Conservation (phyloP, 2,329 filamentous ascomycete species). For the Piedraia hortae region DNA sequence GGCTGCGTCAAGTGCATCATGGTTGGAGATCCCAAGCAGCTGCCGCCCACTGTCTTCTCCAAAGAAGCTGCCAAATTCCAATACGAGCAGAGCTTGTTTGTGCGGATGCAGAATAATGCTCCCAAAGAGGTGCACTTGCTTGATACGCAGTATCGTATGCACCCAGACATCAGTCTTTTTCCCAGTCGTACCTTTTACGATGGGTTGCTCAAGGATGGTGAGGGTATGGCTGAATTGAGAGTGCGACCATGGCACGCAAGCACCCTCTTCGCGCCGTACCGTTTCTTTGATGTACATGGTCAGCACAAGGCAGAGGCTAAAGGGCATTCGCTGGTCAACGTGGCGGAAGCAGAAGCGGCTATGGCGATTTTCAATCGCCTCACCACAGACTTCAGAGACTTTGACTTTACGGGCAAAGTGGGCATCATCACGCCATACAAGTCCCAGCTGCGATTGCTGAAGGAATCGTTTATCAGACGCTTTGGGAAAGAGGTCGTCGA, state of each 20-base stretch:
- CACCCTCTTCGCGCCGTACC: constrained; percentile 61
- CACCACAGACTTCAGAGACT: constrained; percentile 33
- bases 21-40: constrained; percentile 89
- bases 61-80: constrained; percentile 77
- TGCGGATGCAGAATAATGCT: constrained; percentile 87
- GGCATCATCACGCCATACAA: constrained; percentile 98
- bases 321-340: constrained; percentile 75
- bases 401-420: constrained; percentile 39
- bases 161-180: constrained; percentile 81
- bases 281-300: constrained; percentile 90
- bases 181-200: constrained; percentile 87
- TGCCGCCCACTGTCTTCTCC: constrained; percentile 85
- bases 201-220: constrained; percentile 57
- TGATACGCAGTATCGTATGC: constrained; percentile 98
- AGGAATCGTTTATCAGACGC: constrained; percentile 38
- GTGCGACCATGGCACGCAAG: constrained; percentile 64
- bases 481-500: constrained; percentile 54
- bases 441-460: constrained; percentile 61
- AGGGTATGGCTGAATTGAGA: constrained; percentile 51
- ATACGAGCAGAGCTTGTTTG: constrained; percentile 94
- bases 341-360: constrained; percentile 63
- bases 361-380: constrained; percentile 63
- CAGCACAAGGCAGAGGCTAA: constrained; percentile 54
- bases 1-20: constrained; percentile 90
- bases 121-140: constrained; percentile 71